Conservation (phyloP, 1,139 yeast genomes). For the Pichia sp. region DNA sequence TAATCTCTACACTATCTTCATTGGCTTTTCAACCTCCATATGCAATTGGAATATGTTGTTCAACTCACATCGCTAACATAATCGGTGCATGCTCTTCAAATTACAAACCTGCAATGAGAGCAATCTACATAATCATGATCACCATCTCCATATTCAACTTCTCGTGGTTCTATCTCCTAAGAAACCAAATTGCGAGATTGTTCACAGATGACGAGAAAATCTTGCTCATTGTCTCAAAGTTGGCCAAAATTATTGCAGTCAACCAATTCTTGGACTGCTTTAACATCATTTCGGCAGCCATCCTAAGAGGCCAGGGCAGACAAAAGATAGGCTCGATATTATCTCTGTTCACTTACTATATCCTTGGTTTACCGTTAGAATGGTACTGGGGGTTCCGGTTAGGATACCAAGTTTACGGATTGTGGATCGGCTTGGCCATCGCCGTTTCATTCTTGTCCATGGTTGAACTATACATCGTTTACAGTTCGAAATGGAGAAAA, state of each 20-base stretch:
- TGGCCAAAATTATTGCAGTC: conserved; percentile 70
- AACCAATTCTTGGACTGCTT: conserved; percentile 78
- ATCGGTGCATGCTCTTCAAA: conserved; percentile 60
- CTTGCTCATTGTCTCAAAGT: conserved; percentile 40
- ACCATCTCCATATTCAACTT: conserved; percentile 42
- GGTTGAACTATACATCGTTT: conserved; percentile 51
- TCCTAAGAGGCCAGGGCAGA: conserved; percentile 83
- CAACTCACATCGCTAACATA: conserved; percentile 84
- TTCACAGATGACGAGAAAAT: conserved; percentile 72
- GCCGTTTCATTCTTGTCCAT: conserved; percentile 71
- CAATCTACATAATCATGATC: conserved; percentile 53
- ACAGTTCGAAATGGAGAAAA: conserved; percentile 52
- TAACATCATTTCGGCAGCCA: conserved; percentile 80
- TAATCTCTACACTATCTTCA: conserved; percentile 79
- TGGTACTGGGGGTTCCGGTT: conserved; percentile 56
- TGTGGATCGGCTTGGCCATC: conserved; percentile 82
- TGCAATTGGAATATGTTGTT: conserved; percentile 80
- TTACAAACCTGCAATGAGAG: conserved; percentile 56
- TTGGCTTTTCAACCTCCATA: conserved; percentile 84
- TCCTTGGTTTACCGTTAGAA: conserved; percentile 68
- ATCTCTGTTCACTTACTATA: conserved; percentile 70
- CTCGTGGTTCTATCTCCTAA: conserved; percentile 48
- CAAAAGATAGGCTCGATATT: conserved; percentile 80
- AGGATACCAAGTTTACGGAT: conserved; percentile 58
- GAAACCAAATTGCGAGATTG: conserved; percentile 55